Base-by-base conservation (phyloP, 140 eudicot species). In the Cichorium intybus region DNA sequence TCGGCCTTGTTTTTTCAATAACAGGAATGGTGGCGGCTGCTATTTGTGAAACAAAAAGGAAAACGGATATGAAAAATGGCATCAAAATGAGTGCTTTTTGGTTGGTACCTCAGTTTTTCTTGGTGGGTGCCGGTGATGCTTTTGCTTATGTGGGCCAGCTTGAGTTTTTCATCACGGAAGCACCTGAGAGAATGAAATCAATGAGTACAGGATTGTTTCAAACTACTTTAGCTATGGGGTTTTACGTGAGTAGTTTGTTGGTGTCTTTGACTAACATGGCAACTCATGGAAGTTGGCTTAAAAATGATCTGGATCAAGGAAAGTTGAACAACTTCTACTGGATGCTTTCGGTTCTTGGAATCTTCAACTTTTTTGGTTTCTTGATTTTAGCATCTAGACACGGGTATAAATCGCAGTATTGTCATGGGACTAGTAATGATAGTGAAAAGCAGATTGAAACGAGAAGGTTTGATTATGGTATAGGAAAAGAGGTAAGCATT, bases 181-280 rank as follows among this genome's bases (percentile, higher is more conserved):
- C 90, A 56, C 96, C 92, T 1, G 93, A 87, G 79, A 77, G 80
- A 75, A 87, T 92, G 96, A 92, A 92, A 72, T 92, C 98, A 3
- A 81, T 85, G 85, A 85, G 98, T 77, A 92, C 90, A 0, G 89
- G 87, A 10, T 20, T 92, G 18, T 85, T 85, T 54, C 71, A 83
- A 0, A 85, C 80, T 71, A 79, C 87, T 8, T 73, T 81, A 12
- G 81, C 98, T 0, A 79, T 75, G 85, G 92, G 95, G 10, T 91
- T 76, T 62, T 92, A 73, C 46, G 76, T 73, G 12, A 92, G 96
- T 65, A 87, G 92, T 58, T 51, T 88, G 81, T 50, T 92, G 22
- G 98, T 88, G 27, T 69, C 87, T 7, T 17, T 83, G 33, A 89
- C 80, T 6, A 82, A 77, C 18, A 53, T 26, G 15, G 77, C 65